Evolutionary conservation across 441 rosid genomes (phyloP), one percentile per base, ranked within the genome.

Genomic region (Raphanus hybrid): DNA sequence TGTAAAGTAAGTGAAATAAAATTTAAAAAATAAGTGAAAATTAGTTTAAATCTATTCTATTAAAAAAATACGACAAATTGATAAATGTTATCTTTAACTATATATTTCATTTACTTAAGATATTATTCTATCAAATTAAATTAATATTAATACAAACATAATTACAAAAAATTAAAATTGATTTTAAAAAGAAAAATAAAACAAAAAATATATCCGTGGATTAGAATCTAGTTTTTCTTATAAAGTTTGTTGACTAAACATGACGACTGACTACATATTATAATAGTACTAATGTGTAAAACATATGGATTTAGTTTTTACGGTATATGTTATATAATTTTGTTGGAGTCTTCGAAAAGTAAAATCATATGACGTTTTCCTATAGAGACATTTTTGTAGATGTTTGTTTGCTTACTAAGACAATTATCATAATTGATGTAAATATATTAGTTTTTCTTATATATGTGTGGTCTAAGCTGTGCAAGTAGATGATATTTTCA

Each of bases 321-420:
- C 48, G 3, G 2, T 41, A 16, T 16, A 4, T 64, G 50, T 15
- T 35, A 2, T 10, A 20, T 64, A 64, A 64, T 15, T 37, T 18
- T 64, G 18, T 16, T 12, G n/a, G 63, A 23, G 55, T 37, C n/a
- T 34, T 69, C 32, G 64, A 26, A 26, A 54, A 57, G 23, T 27
- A 26, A 37, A 54, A 37, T 2, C 6, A 8, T 27, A 48, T 60
- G 18, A 48, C 18, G 37, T 59, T 0, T 67, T 26, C 54, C 37
- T 12, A 69, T 52, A 39, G 41, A 69, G 69, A 69, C 54, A 18
- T 27, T 65, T 64, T 64, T 64, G 52, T 64, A 5, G 54, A 18
- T 18, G 18, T 18, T 64, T 63, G 20, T 15, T 63, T 64, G 68
- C 2, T 20, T 11, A 15, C 3, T 16, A 16, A 41, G 9, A 11